Percentiles rank a stretch among this genome's conserved stretches.
These are phyloP conservation scores for Barnettozyma wickerhamii DNA, from an alignment of 805 yeast genomes.

Conservation along the genomic window DNA sequence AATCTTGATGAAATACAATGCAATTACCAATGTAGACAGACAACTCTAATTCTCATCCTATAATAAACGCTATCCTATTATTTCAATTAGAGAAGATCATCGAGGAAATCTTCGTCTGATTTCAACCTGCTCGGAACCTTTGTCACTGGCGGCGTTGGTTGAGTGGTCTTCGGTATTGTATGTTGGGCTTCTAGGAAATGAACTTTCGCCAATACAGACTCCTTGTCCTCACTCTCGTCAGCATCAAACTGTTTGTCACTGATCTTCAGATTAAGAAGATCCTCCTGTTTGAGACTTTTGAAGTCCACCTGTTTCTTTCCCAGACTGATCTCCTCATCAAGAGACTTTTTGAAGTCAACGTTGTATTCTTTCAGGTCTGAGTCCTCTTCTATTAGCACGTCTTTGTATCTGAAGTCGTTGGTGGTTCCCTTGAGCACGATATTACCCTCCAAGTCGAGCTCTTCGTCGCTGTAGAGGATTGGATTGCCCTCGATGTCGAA, in stretches of 20 bases:
- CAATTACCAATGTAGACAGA: no score
- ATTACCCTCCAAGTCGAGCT: slow-evolving; percentile 11
- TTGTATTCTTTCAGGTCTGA: slow-evolving; percentile 11
- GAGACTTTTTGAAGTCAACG: slow-evolving; percentile 16
- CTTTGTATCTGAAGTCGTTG: slow-evolving; percentile 23
- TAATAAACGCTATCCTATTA: no score
- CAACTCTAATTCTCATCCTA: no score
- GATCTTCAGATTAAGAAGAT: slow-evolving; percentile 12
- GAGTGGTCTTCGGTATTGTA: no score
- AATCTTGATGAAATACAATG: no score
- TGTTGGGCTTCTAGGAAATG: no score
- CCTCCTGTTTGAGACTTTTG: slow-evolving; percentile 9
- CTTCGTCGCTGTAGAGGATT: slow-evolving; percentile 13
- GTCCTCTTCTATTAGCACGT: slow-evolving; percentile 16
- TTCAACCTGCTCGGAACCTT: slow-evolving; percentile 11
- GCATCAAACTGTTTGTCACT: slow-evolving; percentile 6
- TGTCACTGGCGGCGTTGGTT: not conserved
- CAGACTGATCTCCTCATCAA: slow-evolving; percentile 10
- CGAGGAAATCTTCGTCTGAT: slow-evolving; percentile 22
- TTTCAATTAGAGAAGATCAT: slow-evolving; percentile 13
- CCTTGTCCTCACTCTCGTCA: not conserved
- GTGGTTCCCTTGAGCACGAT: slow-evolving; percentile 13
- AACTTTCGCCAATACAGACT: not conserved
- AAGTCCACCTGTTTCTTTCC: slow-evolving; percentile 1
- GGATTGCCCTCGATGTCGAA: slow-evolving; percentile 16